Evolutionary conservation across 805 yeast species (phyloP).

Genomic region (Pichia occidentalis): DNA sequence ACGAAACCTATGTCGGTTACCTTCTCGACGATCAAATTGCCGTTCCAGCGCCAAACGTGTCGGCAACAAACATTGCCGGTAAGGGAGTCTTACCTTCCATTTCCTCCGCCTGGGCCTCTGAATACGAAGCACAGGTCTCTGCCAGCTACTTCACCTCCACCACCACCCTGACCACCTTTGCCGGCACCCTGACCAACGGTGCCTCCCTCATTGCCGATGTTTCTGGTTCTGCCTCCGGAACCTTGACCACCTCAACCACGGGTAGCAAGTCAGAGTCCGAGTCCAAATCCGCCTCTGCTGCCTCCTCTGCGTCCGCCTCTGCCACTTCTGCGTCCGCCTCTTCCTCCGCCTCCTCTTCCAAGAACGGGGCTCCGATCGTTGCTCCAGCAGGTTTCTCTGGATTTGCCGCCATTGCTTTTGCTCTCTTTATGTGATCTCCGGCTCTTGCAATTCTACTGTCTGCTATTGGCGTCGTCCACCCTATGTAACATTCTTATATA

Average conservation of each 20-base stretch:
- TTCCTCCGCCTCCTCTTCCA: not conserved
- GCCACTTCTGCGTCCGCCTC: not conserved
- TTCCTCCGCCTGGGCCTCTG: constrained; percentile 30
- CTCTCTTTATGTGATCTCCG: constrained; percentile 1
- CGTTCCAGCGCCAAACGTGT: constrained; percentile 34
- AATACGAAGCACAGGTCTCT: constrained; percentile 21
- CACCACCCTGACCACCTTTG: constrained; percentile 25
- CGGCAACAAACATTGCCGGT: constrained; percentile 32
- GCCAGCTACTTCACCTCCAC: constrained; percentile 28
- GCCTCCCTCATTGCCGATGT: constrained; percentile 9
- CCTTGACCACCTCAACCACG: constrained; percentile 13
- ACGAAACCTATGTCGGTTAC: constrained; percentile 30
- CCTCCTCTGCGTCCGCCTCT: not conserved
- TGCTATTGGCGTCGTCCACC: no score
- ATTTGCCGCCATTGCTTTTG: constrained; percentile 1
- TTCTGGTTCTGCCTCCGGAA: constrained; percentile 8
- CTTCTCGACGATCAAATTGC: constrained; percentile 24
- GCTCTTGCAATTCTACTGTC: no score
- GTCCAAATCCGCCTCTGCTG: constrained; percentile 1
- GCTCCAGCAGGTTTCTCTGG: constrained; percentile 5
- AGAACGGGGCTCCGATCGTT: constrained; percentile 1
- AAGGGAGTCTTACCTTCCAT: constrained; percentile 29
- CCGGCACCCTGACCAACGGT: constrained; percentile 14
- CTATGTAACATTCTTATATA: no score
- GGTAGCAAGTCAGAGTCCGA: no score